Evolutionary conservation across 2,329 filamentous ascomycete species (phyloP), one percentile per base, ranked within the genome.

Genomic region (Fusarium bactridioides): DNA sequence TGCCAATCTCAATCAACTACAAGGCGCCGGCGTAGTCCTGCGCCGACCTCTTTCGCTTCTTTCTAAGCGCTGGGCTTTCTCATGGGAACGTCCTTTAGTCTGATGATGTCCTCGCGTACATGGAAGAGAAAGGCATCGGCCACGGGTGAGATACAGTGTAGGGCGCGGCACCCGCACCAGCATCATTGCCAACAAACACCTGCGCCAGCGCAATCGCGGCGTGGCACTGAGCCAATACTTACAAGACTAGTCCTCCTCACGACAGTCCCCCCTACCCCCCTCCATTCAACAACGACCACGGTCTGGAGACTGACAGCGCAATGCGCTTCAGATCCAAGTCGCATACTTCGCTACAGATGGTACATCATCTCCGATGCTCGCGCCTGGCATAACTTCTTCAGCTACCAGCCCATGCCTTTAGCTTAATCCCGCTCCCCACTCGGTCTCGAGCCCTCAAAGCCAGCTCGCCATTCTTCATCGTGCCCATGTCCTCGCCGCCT

Each of bases 401-500:
- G 16, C 10, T 7, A 43, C 10, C 10, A 43, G 41, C 5, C 10
- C 7, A 16, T 43, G 16, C 1, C 7, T 4, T 18, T 8, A 7
- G 41, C 7, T 23, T 5, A 0, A 18, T 43, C 10, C 15, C 10
- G 7, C n/a, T 41, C 21, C 12, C 12, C 21, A 13, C 13, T 41
- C 8, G 38, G 16, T 25, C 41, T 43, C 41, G 7, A 23, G n/a
- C 16, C n/a, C 18, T 13, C n/a, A 11, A 25, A 25, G 4, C 11
- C 16, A 12, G 16, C n/a, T 25, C 10, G n/a, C n/a, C n/a, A 12
- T 33, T 15, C 41, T 43, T 11, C 2, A 25, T n/a, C 8, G 16
- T n/a, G 41, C 10, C 15, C 9, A 0, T 10, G 7, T 7, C 18
- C n/a, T 12, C 13, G 10, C 7, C 3, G n/a, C n/a, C n/a, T n/a